Percentiles rank a stretch among this genome's conserved stretches.
phyloP scores from a whole-genome alignment of 495 filamentous ascomycete genomes.

The Aspergillus cavernicola region DNA sequence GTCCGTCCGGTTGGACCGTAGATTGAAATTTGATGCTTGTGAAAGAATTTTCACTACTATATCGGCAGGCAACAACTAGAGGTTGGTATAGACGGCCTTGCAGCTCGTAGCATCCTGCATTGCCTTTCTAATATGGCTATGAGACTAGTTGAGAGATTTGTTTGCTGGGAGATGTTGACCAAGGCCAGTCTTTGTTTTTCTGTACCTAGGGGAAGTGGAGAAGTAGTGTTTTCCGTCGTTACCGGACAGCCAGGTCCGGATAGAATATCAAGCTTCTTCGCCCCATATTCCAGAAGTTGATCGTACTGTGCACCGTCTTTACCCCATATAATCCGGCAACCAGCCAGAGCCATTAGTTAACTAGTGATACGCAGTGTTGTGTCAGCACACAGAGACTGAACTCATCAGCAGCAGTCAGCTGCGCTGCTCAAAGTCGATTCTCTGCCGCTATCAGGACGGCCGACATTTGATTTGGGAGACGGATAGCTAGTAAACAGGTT shows the following conservation, averaged over 20 bases:
- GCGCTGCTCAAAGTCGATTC: not conserved
- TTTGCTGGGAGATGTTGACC: too few relatives aligned
- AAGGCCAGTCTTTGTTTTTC: not conserved
- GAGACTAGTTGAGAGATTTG: too few relatives aligned
- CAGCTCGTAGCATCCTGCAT: too few relatives aligned
- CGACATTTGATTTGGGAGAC: not conserved
- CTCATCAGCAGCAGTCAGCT: not conserved
- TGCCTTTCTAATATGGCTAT: too few relatives aligned
- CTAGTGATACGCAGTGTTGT: not conserved
- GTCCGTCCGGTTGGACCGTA: too few relatives aligned
- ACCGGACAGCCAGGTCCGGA: conserved; percentile 1
- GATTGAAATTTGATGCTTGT: too few relatives aligned
- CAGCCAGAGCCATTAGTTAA: too few relatives aligned
- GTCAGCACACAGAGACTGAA: not conserved
- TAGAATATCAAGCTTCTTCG: conserved; percentile 12
- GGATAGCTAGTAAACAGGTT: not conserved
- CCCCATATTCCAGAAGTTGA: not conserved
- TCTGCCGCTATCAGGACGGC: not conserved
- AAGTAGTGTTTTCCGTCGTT: conserved; percentile 7
- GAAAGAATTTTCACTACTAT: too few relatives aligned
- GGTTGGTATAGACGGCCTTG: too few relatives aligned
- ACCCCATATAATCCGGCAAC: not conserved
- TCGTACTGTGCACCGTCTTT: not conserved
- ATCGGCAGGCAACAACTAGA: too few relatives aligned
- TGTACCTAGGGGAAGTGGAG: conserved; percentile 4